Evolutionary conservation across 2,329 filamentous ascomycete species (phyloP), one percentile per base, ranked within the genome.

Genomic region (Fusarium succisae): DNA sequence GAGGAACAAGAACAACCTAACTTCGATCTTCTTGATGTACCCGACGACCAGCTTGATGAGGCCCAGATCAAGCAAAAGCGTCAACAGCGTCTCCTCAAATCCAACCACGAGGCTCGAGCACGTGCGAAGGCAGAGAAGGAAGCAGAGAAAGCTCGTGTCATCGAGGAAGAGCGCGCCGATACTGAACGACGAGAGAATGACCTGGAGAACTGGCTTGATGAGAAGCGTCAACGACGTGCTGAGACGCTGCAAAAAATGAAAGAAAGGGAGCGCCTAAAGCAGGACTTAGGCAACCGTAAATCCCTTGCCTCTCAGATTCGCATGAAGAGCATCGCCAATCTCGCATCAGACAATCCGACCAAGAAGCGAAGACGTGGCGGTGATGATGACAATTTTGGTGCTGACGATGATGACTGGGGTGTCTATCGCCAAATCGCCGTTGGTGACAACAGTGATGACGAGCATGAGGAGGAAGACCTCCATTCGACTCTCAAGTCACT

Each of bases 41-140:
- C 96, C 0, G 96, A 99, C 78, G 96, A 98, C 66, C 90, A 98
- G 79, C 89, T 99, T 1, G 96, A 98, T 77, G 96, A 99, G 78
- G 94, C 95, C 11, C 91, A 92, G 22, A 81, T 98, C 67, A 98
- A 98, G 82, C 91, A 96, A 78, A 99, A 99, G 83, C 91, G 94
- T 18, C 94, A 97, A 76, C 96, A 99, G 81, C 91, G 94, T 38
- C 87, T 99, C 2, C 91, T 98, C 84, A 99, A 98, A 82, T 95
- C 95, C 4, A 98, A 97, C 77, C 92, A 98, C 78, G 96, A 98
- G 73, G 96, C 96, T 9, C 90, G 96, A 22, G 93, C 93, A 30
- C 91, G 96, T n/a, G 95, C 96, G 41, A 98, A 98, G 84, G 93
- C 93, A 1, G 96, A 99, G 81, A 99, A 98, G 82, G 95, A 98